Evolutionary conservation across 176 grass and related monocot species (phyloP), one percentile per base, ranked within the genome.

Genomic region (Bothriochloa decipiens): DNA sequence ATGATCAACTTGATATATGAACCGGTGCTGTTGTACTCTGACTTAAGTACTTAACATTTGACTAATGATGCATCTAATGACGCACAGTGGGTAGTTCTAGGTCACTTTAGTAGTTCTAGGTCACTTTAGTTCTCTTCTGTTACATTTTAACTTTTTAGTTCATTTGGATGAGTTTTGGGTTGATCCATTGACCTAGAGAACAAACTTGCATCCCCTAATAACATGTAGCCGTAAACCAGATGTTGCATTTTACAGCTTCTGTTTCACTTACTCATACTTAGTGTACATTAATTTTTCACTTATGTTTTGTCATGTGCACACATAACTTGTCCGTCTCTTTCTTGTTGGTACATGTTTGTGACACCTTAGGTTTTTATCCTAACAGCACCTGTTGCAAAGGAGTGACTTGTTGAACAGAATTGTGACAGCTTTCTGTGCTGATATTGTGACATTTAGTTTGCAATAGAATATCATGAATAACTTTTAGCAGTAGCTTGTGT

Each of bases 361-460:
- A 55, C 17, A 8, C 6, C 50, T 57, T 57, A n/a, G 40, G 18
- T 28, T 60, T 5, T 29, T 63, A 39, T 86, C 5, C 22, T 65
- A 41, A 50, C 72, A 26, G 17, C 12, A 32, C 45, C 6, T 8
- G 33, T 53, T 77, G 67, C 28, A 37, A 68, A 40, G 32, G 18
- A 23, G 14, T 82, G 23, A 80, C 33, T 26, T 64, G 32, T 53
- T 83, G 61, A 35, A 16, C 13, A 65, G 15, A 35, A 45, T 62
- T 78, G 27, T 88, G 57, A 65, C 12, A 79, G 27, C 65, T 76
- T 87, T 50, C 39, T 63, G 26, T 10, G 2, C 26, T 67, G 27
- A 60, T 66, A 57, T 43, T 45, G 11, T 45, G 42, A 45, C 42
- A 0, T 45, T 45, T 45, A 45, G 42, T 45, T 72, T 37, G 53